A percentile compares a stretch with the other conserved stretches of the same genome.
phyloP scores from a whole-genome alignment of 176 grass and related monocot species.

The Oryza longistaminata region DNA sequence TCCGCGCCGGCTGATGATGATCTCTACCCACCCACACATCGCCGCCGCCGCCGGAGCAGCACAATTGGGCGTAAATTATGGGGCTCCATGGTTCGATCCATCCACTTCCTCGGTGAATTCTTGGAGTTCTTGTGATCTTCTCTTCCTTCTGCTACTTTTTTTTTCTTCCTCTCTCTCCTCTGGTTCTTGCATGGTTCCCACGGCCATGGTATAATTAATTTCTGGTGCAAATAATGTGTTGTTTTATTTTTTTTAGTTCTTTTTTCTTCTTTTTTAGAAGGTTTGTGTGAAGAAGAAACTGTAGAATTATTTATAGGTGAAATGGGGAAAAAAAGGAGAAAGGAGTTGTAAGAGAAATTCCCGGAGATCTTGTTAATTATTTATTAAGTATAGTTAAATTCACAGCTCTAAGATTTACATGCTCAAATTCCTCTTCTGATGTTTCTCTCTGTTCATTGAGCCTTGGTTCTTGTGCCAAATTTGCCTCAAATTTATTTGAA shows the following conservation, averaged over 20 bases:
- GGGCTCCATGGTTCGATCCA: constrained; percentile 12
- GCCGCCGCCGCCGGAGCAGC: neutral
- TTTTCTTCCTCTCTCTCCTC: neutral
- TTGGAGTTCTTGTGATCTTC: constrained; percentile 4
- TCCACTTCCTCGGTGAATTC: neutral
- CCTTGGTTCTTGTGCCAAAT: constrained; percentile 6
- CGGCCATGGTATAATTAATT: constrained; percentile 36
- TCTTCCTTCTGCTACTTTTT: neutral
- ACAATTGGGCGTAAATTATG: neutral
- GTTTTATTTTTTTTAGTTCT: neutral
- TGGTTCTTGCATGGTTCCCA: constrained; percentile 21
- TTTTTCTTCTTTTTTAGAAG: neutral
- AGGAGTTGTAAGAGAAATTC: constrained; percentile 44
- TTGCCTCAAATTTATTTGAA: neutral
- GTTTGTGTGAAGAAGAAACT: constrained; percentile 43
- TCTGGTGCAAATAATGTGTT: constrained; percentile 49
- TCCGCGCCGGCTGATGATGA: constrained; percentile 38
- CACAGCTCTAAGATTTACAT: neutral
- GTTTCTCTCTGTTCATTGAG: neutral
- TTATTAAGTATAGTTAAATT: constrained; percentile 23
- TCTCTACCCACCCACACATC: neutral
- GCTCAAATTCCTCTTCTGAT: neutral
- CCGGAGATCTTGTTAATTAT: constrained; percentile 35
- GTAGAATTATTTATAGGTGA: constrained; percentile 49
- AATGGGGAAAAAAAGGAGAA: neutral